phyloP scores from a whole-genome alignment of 2,329 filamentous ascomycete species.

The Beauveria pseudobassiana region DNA sequence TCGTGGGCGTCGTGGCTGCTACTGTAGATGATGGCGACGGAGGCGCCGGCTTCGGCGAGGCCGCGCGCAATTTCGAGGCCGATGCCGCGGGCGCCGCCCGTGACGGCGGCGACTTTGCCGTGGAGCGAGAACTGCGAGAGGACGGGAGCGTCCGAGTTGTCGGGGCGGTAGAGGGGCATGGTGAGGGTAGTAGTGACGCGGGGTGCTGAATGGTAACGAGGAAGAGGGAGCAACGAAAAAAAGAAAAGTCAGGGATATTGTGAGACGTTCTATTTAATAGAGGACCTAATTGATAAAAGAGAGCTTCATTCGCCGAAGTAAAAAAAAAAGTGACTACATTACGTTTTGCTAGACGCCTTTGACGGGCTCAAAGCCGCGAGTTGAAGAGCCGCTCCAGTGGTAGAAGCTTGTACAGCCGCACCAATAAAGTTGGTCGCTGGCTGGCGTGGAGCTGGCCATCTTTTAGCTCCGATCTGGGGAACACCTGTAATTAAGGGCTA shows the following conservation, averaged over 20 bases:
- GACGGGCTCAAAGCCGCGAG: background rate
- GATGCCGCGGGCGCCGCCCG: constrained; percentile 13
- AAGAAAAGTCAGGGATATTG: background rate
- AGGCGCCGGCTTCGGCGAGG: constrained; percentile 13
- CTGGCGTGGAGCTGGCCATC: background rate
- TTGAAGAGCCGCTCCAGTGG: constrained; percentile 1
- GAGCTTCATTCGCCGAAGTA: too few species aligned
- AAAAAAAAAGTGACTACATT: too few species aligned
- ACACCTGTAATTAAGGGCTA: background rate
- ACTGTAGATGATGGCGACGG: constrained; percentile 13
- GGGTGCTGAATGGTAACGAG: background rate
- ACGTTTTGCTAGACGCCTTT: background rate
- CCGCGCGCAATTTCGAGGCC: constrained; percentile 15
- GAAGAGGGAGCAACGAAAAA: background rate
- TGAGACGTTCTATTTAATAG: background rate
- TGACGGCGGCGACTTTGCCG: constrained; percentile 10
- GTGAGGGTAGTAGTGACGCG: background rate
- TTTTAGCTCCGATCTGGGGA: background rate
- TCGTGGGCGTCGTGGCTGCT: constrained; percentile 12
- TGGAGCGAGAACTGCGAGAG: constrained; percentile 6
- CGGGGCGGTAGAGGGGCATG: constrained; percentile 8
- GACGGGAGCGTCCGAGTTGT: constrained; percentile 3
- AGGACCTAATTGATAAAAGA: too few species aligned
- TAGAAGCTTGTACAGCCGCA: background rate
- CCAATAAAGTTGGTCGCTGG: background rate